A percentile compares a stretch with the other conserved stretches of the same genome.
phyloP scores from a whole-genome alignment of 164 flowering plant species.

The Umbilicus rupestris region DNA sequence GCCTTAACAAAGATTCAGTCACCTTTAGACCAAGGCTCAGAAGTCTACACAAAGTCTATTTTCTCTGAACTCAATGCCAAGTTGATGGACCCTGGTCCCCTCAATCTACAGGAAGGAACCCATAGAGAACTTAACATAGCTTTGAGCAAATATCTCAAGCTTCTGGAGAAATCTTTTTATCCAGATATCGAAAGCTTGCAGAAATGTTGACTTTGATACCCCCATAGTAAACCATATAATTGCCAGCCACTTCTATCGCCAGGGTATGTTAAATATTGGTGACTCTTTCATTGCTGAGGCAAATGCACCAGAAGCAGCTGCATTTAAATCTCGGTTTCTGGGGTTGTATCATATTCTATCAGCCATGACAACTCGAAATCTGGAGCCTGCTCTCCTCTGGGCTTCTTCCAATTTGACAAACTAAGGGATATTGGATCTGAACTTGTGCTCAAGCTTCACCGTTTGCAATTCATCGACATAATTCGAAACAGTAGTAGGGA shows the following conservation, averaged over 20 bases:
- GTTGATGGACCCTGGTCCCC: constrained; percentile 28
- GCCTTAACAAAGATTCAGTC: constrained; percentile 32
- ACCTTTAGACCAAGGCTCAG: constrained; percentile 10
- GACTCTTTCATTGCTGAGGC: constrained; percentile 45
- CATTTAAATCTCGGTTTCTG: constrained; percentile 29
- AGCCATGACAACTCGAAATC: constrained; percentile 32
- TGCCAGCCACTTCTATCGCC: constrained; percentile 41
- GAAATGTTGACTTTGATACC: constrained; percentile 44
- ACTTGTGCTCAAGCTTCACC: constrained; percentile 46
- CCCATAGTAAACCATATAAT: constrained; percentile 43
- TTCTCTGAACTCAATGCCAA: constrained; percentile 32
- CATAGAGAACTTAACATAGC: constrained; percentile 43
- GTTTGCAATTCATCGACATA: constrained; percentile 40
- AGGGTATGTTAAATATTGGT: constrained; percentile 41
- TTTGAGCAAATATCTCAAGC: constrained; percentile 39
- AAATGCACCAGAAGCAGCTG: constrained; percentile 22
- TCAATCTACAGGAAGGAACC: constrained; percentile 31
- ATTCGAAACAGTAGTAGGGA: constrained; percentile 27
- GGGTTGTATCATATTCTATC: constrained; percentile 45
- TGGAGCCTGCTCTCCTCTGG: constrained; percentile 49
- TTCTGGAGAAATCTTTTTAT: constrained; percentile 41
- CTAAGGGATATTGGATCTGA: constrained; percentile 29
- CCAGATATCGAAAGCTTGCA: constrained; percentile 48
- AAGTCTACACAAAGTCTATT: constrained; percentile 23
- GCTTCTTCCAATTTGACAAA: constrained; percentile 26